Evolutionary conservation across 164 flowering plant species (phyloP), one percentile per base, ranked within the genome.

Genomic region (Protea cynaroides): DNA sequence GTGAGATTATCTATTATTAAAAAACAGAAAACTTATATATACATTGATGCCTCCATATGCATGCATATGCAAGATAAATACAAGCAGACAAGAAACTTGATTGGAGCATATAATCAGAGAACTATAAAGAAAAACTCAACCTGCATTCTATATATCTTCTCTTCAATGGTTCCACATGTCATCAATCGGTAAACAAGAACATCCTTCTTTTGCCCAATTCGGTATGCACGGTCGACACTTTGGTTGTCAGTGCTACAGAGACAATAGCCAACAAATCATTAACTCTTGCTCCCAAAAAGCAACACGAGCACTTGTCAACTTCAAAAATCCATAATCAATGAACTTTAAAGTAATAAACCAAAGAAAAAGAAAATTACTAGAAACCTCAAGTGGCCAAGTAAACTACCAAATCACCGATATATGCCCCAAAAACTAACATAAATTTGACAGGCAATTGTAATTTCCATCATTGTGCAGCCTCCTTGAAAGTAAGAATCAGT

Each of bases 171-270:
- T 52, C 92, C 89, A 70, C 92, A 87, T 13, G 99, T 92, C 98
- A 95, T 95, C 65, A 95, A 75, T 68, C 99, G 83, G 47, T 95
- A 95, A 5, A 95, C 99, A 55, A 95, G 10, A n/a, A 95, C 99
- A 81, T 95, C 98, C 75, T 95, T 95, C 76, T 65, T 84, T 73
- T 95, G 99, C 69, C 99, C 99, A 75, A 95, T 92, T 24, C 98
- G 84, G 63, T 95, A 95, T 61, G 97, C 99, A 70, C 98, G 97
- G 58, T 95, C 99, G 58, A 95, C 99, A 83, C 99, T 90, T 79
- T 95, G 99, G 73, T 81, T 92, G 77, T 95, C 99, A 66, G 91
- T 92, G 72, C 98, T 95, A 84, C 74, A 80, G 53, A 46, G 8
- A 40, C 36, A n/a, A n/a, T n/a, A 67, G 34, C n/a, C 50, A 58